A percentile compares a stretch with the other conserved stretches of the same genome.
phyloP scores from a whole-genome alignment of 768 basidiomycete genomes.

The Rhodotorula diobovata region DNA sequence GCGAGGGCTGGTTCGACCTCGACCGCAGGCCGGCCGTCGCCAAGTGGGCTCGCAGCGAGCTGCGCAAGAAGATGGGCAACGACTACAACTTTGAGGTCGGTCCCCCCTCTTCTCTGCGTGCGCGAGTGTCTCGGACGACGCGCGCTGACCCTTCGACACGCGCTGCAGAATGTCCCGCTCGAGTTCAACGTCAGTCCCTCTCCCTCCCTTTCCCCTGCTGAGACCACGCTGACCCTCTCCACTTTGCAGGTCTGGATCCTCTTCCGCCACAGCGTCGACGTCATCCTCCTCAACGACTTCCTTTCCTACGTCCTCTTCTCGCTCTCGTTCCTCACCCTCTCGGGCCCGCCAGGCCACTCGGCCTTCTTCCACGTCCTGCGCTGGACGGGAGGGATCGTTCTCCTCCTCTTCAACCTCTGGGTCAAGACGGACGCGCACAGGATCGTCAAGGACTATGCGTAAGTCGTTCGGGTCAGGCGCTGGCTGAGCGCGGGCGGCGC shows the following conservation, averaged over 20 bases:
- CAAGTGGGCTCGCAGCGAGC: conserved; percentile 76
- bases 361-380: conserved; percentile 70
- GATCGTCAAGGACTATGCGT: conserved; percentile 96
- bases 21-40: conserved; percentile 54
- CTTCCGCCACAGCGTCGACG: conserved; percentile 91
- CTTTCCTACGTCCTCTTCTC: conserved; percentile 92
- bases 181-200: conserved; percentile 23
- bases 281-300: conserved; percentile 95
- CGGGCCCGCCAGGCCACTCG: conserved; percentile 74
- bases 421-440: conserved; percentile 97
- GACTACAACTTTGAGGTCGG: conserved; percentile 87
- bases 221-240: conserved; percentile 11
- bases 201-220: not conserved
- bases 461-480: conserved; percentile 84
- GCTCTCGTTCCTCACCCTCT: conserved; percentile 71
- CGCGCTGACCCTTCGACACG: not conserved
- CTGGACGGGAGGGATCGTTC: conserved; percentile 76
- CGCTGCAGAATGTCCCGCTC: conserved; percentile 16
- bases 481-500: too few species aligned
- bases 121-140: rapidly evolving
- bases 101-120: not conserved
- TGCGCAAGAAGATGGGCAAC: conserved; percentile 87
- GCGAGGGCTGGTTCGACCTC: conserved; percentile 83
- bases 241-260: conserved; percentile 75
- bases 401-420: conserved; percentile 95